Conservation (phyloP, 2,329 filamentous ascomycete species). For the Alternaria infectoria region DNA sequence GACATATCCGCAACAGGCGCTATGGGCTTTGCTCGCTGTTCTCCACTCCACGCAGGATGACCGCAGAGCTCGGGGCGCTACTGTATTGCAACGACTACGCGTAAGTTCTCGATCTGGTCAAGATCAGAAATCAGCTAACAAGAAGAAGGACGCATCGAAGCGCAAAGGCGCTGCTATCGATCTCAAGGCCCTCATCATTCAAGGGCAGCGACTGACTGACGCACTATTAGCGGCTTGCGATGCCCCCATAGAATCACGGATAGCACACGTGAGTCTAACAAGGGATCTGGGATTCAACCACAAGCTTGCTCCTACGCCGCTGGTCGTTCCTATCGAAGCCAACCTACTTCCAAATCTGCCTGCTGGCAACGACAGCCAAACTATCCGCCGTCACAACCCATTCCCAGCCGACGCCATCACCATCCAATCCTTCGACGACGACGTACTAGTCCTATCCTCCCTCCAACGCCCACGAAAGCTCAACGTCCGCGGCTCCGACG, state of each 20-base stretch:
- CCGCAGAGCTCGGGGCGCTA: slow-evolving; percentile 62
- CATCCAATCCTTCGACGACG: slow-evolving; percentile 80
- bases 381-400: slow-evolving; percentile 75
- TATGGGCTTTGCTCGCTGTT: slow-evolving; percentile 90
- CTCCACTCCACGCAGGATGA: slow-evolving; percentile 80
- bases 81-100: slow-evolving; percentile 51
- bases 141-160: slow-evolving; percentile 58
- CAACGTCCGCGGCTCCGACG: slow-evolving; percentile 86
- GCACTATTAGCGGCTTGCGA: slow-evolving; percentile 83
- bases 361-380: slow-evolving; percentile 69
- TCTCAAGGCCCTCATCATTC: slow-evolving; percentile 72
- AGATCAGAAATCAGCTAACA: slow-evolving; percentile 37
- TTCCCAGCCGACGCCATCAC: slow-evolving; percentile 88
- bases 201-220: slow-evolving; percentile 82
- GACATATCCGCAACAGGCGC: slow-evolving; percentile 84
- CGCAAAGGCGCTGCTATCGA: slow-evolving; percentile 64
- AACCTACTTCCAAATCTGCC: slow-evolving; percentile 85
- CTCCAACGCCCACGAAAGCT: slow-evolving; percentile 91
- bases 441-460: slow-evolving; percentile 88
- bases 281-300: slow-evolving; percentile 83
- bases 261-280: slow-evolving; percentile 74
- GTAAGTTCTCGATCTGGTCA: slow-evolving; percentile 23
- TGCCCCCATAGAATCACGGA: slow-evolving; percentile 74
- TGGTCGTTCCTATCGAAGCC: slow-evolving; percentile 88
- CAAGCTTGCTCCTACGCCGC: slow-evolving; percentile 77